Percentiles rank a stretch among this genome's conserved stretches.
phyloP scores from a whole-genome alignment of 306 rosid species.

The Acmispon strigosus region DNA sequence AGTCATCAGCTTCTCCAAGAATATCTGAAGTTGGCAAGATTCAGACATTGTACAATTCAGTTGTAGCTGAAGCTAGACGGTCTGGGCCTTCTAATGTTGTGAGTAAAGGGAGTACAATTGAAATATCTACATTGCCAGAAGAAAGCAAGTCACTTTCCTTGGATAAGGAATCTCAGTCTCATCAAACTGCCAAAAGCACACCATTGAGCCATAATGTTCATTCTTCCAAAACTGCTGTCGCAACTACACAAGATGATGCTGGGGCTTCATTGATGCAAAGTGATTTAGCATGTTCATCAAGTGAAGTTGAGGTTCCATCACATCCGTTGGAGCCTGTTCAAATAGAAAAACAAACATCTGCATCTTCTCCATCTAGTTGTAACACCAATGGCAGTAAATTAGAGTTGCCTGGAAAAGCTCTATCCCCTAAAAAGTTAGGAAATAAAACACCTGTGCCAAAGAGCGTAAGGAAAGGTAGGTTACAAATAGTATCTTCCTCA shows the following conservation, averaged over 20 bases:
- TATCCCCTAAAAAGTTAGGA: constrained; percentile 44
- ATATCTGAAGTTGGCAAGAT: constrained; percentile 93
- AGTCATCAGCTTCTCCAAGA: constrained; percentile 67
- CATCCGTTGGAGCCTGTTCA: constrained; percentile 19
- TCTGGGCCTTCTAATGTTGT: constrained; percentile 42
- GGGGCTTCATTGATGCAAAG: constrained; percentile 27
- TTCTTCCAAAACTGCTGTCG: constrained; percentile 32
- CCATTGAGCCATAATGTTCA: constrained; percentile 33
- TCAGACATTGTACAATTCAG: constrained; percentile 82
- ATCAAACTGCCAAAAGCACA: constrained; percentile 32
- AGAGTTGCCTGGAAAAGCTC: constrained; percentile 38
- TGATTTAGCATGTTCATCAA: constrained; percentile 29
- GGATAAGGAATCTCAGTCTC: constrained; percentile 32
- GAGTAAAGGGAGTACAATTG: constrained; percentile 40
- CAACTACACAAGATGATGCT: constrained; percentile 11
- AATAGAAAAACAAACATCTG: constrained; percentile 31
- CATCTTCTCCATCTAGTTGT: constrained; percentile 23
- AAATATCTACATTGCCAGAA: constrained; percentile 54
- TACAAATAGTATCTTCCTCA: constrained; percentile 54
- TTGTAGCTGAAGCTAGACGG: constrained; percentile 63
- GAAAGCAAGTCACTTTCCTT: constrained; percentile 38
- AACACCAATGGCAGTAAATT: constrained; percentile 27
- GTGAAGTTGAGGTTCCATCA: constrained; percentile 37
- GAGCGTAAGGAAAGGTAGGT: constrained; percentile 54
- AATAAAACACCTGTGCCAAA: constrained; percentile 49